Percentiles rank a stretch among this genome's conserved stretches.
These are phyloP conservation scores for Xylaria arbuscula DNA, from an alignment of 2,329 filamentous ascomycete genomes.

Conservation along the genomic window DNA sequence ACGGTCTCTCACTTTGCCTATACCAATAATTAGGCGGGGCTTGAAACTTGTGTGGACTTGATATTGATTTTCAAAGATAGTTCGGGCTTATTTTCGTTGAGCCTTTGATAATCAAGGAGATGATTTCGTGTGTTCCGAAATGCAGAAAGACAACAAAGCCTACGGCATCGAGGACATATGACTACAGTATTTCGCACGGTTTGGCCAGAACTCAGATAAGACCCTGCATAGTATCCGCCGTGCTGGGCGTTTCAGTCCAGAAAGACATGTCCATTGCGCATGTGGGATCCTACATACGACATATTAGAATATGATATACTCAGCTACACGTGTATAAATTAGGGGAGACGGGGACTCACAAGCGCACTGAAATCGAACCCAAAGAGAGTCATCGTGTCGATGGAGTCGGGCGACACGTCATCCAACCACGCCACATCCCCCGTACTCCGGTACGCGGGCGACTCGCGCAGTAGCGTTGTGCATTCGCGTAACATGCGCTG, in stretches of 20 bases:
- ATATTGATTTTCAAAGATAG: not conserved
- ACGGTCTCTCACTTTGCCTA: not conserved
- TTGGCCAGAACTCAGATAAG: not conserved
- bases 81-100: no score
- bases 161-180: not conserved
- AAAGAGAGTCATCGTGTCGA: conserved; percentile 37
- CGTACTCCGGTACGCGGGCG: conserved; percentile 19
- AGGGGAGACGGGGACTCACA: conserved; percentile 23
- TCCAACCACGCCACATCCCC: conserved; percentile 20
- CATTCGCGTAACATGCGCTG: conserved; percentile 28
- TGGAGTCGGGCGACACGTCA: conserved; percentile 24
- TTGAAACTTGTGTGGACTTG: not conserved
- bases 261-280: conserved; percentile 27
- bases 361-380: conserved; percentile 40
- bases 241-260: conserved; percentile 24
- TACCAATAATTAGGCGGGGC: not conserved
- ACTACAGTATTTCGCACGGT: not conserved
- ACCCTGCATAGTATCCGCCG: conserved; percentile 5
- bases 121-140: no score
- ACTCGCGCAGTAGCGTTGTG: conserved; percentile 31
- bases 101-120: no score
- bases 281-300: conserved; percentile 24
- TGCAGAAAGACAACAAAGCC: not conserved
- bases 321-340: no score
- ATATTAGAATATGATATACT: not conserved